Percentiles rank a stretch among this genome's conserved stretches.
Conservation (phyloP, 441 rosid species). For the Arabidopsis hybrid region DNA sequence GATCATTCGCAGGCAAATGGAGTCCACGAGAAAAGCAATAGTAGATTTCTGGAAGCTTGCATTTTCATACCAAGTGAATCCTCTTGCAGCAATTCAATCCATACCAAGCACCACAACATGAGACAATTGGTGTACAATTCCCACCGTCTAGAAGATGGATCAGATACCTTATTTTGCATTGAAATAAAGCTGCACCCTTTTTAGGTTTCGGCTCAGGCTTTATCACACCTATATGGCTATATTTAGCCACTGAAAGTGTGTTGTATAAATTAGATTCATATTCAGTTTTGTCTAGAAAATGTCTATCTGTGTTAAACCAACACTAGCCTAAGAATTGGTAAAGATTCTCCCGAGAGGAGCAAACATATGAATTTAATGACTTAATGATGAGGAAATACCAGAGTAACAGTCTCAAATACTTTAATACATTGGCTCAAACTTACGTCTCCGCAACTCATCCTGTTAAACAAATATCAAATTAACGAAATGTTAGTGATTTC, state of each 20-base stretch:
- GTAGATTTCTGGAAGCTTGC: slow-evolving; percentile 89
- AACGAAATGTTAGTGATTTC: too few species aligned
- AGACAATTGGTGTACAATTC: slow-evolving; percentile 13
- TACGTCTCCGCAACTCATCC: not conserved
- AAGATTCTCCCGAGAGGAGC: not conserved
- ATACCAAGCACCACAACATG: slow-evolving; percentile 55
- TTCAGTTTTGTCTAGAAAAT: slow-evolving; percentile 1
- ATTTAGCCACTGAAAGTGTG: slow-evolving; percentile 19
- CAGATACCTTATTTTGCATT: slow-evolving; percentile 20
- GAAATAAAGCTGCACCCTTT: slow-evolving; percentile 11
- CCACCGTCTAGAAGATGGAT: slow-evolving; percentile 13
- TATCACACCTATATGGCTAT: not conserved
- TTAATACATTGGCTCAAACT: not conserved
- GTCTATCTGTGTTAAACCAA: not conserved
- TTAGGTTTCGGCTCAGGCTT: not conserved
- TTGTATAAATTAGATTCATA: slow-evolving; percentile 1
- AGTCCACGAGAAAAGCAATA: slow-evolving; percentile 58
- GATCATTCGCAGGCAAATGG: slow-evolving; percentile 53
- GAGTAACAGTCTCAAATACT: not conserved
- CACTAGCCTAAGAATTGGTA: not conserved
- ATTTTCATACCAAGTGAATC: slow-evolving; percentile 91
- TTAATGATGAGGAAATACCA: not conserved
- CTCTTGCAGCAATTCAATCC: slow-evolving; percentile 88
- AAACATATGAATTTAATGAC: too few species aligned
- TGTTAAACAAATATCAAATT: too few species aligned